These are phyloP conservation scores for Lactarius pseudohatsudake DNA, from an alignment of 768 basidiomycete genomes.

Conservation along the genomic window DNA sequence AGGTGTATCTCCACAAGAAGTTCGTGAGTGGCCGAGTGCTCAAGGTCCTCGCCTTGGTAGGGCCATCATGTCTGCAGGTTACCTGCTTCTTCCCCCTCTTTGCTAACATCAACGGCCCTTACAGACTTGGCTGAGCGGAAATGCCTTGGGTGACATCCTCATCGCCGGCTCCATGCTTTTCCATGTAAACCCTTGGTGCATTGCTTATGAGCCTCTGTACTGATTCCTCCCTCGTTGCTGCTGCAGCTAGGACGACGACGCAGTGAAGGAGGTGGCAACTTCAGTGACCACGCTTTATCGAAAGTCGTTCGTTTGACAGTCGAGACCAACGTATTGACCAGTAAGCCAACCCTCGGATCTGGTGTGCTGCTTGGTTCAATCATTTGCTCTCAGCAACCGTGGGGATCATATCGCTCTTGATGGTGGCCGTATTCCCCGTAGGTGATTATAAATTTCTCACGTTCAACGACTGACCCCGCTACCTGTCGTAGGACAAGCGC, in stretches of 20 bases:
- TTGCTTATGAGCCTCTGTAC: not conserved
- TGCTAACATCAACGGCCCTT: not conserved
- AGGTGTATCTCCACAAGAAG: not conserved
- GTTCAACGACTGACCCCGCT: not conserved
- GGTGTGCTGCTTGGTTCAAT: not conserved
- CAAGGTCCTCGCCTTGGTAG: conserved; percentile 5
- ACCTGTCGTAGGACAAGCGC: not conserved
- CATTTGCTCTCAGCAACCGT: conserved; percentile 1
- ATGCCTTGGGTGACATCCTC: conserved; percentile 13
- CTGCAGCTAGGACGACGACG: not conserved
- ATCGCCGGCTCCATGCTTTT: conserved; percentile 17
- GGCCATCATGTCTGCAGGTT: not conserved
- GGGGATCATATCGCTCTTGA: not conserved
- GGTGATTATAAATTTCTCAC: not conserved
- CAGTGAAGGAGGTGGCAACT: not conserved
- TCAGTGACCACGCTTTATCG: conserved; percentile 16
- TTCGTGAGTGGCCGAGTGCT: not conserved
- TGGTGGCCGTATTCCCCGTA: conserved; percentile 8
- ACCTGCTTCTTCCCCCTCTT: not conserved
- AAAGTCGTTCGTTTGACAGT: conserved; percentile 32
- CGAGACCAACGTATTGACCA: conserved; percentile 32
- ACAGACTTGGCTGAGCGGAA: conserved; percentile 19
- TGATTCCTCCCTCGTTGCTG: not conserved
- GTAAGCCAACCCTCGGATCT: not conserved
- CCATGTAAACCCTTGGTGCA: not conserved